Evolutionary conservation across 2,329 filamentous ascomycete genomes (phyloP).

Genomic region (Arthrobotrys megalospora): DNA sequence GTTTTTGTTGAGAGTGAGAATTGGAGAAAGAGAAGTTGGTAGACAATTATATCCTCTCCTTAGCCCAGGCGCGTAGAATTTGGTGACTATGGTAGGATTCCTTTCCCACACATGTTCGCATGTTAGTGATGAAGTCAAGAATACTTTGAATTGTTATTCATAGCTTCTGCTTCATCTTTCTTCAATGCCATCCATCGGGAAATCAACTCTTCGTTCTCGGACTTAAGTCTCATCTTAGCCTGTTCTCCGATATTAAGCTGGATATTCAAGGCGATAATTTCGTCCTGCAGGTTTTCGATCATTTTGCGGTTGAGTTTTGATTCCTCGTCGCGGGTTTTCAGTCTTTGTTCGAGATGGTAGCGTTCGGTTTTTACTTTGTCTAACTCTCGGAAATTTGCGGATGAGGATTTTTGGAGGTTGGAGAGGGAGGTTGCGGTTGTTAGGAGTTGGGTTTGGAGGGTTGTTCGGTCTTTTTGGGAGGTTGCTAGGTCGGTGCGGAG

Average conservation of each 20-base stretch:
- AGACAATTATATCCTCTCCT: conserved; percentile 4
- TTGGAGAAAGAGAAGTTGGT: conserved; percentile 3
- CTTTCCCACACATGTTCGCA: neutral
- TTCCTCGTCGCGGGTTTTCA: conserved; percentile 85
- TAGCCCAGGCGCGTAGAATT: neutral
- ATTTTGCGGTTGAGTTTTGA: conserved; percentile 74
- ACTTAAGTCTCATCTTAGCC: conserved; percentile 78
- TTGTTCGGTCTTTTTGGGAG: conserved; percentile 62
- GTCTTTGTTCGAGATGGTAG: conserved; percentile 86
- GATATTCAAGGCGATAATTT: conserved; percentile 88
- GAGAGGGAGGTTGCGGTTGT: conserved; percentile 66
- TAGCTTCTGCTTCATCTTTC: conserved; percentile 85
- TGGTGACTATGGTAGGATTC: neutral
- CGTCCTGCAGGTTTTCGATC: conserved; percentile 84
- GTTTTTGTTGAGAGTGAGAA: neutral
- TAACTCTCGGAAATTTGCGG: conserved; percentile 70
- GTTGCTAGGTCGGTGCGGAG: conserved; percentile 64
- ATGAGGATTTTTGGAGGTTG: conserved; percentile 75
- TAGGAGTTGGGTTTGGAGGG: conserved; percentile 58
- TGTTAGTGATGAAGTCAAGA: conserved; percentile 65
- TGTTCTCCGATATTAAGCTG: conserved; percentile 90
- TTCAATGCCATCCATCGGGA: conserved; percentile 92
- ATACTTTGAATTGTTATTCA: conserved; percentile 77
- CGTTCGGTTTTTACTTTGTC: conserved; percentile 76
- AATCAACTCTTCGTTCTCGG: conserved; percentile 90